Conservation (phyloP, 768 basidiomycete genomes). For the Tephrocybe sp. region DNA sequence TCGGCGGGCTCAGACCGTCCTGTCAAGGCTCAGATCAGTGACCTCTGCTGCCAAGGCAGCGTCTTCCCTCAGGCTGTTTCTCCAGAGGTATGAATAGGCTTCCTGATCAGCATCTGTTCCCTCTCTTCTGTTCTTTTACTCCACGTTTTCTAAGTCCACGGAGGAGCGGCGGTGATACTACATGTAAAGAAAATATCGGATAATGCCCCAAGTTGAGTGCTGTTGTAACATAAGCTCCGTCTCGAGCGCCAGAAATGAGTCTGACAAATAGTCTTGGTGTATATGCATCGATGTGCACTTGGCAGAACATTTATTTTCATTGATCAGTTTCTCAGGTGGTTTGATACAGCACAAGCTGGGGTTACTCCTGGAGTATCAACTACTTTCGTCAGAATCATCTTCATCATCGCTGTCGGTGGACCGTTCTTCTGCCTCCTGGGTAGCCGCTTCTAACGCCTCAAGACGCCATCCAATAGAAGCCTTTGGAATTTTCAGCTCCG, state of each 20-base stretch:
- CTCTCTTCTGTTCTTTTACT: constrained; percentile 3
- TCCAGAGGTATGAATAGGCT: constrained; percentile 1
- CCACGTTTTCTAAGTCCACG: constrained; percentile 4
- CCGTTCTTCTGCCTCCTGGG: constrained; percentile 32
- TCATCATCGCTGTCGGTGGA: constrained; percentile 75
- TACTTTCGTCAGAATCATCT: constrained; percentile 20
- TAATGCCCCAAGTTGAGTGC: not conserved
- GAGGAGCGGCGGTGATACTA: not conserved
- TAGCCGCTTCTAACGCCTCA: constrained; percentile 59
- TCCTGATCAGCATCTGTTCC: constrained; percentile 11
- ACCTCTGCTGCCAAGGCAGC: not conserved
- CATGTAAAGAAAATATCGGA: not conserved
- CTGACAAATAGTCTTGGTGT: not conserved
- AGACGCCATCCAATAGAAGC: constrained; percentile 66
- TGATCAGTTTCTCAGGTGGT: not conserved
- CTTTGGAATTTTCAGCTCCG: constrained; percentile 46
- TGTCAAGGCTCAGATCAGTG: not conserved
- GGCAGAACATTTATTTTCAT: no score
- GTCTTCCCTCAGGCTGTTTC: constrained; percentile 2
- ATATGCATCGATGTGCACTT: not conserved
- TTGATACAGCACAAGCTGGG: not conserved
- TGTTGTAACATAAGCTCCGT: not conserved
- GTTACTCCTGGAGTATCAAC: constrained; percentile 1
- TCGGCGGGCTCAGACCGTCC: not conserved
- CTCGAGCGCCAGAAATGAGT: not conserved